These are phyloP conservation scores for Phytophthora cajani DNA, from an alignment of 352 stramenopile species.

Conservation along the genomic window DNA sequence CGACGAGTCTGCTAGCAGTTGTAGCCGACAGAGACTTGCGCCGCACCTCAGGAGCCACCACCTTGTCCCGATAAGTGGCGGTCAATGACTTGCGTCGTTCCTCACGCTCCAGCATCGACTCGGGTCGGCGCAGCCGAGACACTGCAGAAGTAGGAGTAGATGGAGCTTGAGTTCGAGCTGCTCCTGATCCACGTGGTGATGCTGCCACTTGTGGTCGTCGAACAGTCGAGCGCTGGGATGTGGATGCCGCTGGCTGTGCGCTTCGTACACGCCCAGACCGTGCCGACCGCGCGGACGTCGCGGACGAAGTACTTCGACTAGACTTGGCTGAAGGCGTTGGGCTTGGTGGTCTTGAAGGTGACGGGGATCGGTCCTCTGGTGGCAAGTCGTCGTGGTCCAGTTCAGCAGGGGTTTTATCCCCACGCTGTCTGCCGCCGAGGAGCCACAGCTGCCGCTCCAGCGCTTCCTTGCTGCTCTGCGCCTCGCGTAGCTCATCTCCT, in stretches of 20 bases:
- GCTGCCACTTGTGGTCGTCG: slow-evolving; percentile 23
- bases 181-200: slow-evolving; percentile 18
- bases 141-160: slow-evolving; percentile 11
- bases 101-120: slow-evolving; percentile 39
- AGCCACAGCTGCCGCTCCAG: slow-evolving; percentile 58
- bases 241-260: slow-evolving; percentile 16
- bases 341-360: slow-evolving; percentile 38
- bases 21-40: slow-evolving; percentile 56
- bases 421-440: slow-evolving; percentile 39
- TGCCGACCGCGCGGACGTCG: slow-evolving; percentile 48
- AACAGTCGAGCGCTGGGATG: slow-evolving; percentile 16
- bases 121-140: slow-evolving; percentile 31
- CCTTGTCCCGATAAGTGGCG: slow-evolving; percentile 25
- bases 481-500: slow-evolving; percentile 53
- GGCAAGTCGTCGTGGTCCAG: slow-evolving; percentile 25
- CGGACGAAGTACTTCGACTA: slow-evolving; percentile 44
- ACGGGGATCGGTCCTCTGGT: slow-evolving; percentile 17
- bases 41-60: slow-evolving; percentile 42
- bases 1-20: slow-evolving; percentile 23
- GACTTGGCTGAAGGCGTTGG: slow-evolving; percentile 56
- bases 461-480: slow-evolving; percentile 45
- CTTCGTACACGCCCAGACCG: slow-evolving; percentile 30
- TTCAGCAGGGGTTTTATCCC: slow-evolving; percentile 36
- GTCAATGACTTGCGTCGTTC: slow-evolving; percentile 54
- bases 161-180: slow-evolving; percentile 6